Percentiles rank a stretch among this genome's conserved stretches.
phyloP scores from a whole-genome alignment of 345 rosid species.

The Hibiscus tridactylites region DNA sequence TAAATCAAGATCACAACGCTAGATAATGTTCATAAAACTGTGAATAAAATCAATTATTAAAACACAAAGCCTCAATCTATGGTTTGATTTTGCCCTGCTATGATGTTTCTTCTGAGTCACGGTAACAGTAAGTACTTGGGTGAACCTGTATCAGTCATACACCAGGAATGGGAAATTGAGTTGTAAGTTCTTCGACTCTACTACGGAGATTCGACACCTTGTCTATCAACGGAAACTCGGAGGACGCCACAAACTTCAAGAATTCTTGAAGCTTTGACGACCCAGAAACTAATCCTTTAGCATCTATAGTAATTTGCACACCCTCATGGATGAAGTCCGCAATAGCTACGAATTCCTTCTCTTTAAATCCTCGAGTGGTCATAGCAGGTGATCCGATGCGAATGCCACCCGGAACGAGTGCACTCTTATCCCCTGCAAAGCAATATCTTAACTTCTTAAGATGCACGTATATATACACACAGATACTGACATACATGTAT shows the following conservation, averaged over 20 bases:
- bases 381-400: conserved; percentile 91
- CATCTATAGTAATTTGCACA: conserved; percentile 59
- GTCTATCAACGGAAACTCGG: conserved; percentile 46
- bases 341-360: conserved; percentile 57
- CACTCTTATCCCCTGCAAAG: conserved; percentile 73
- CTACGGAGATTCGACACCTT: conserved; percentile 44
- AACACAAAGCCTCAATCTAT: too few species aligned
- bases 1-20: not conserved
- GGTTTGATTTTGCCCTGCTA: not conserved
- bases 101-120: not conserved
- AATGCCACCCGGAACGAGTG: conserved; percentile 85
- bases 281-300: conserved; percentile 45
- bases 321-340: conserved; percentile 85
- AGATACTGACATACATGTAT: not conserved
- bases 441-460: not conserved
- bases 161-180: conserved; percentile 76
- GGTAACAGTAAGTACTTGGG: not conserved
- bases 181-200: conserved; percentile 64
- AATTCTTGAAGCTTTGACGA: conserved; percentile 77
- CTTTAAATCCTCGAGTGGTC: conserved; percentile 82
- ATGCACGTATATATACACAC: not conserved
- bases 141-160: conserved; percentile 23
- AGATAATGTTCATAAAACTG: not conserved
- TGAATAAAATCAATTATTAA: not conserved
- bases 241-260: conserved; percentile 48